These are phyloP conservation scores for Ilex aquifolium DNA, from an alignment of 257 asterid species.

Conservation along the genomic window DNA sequence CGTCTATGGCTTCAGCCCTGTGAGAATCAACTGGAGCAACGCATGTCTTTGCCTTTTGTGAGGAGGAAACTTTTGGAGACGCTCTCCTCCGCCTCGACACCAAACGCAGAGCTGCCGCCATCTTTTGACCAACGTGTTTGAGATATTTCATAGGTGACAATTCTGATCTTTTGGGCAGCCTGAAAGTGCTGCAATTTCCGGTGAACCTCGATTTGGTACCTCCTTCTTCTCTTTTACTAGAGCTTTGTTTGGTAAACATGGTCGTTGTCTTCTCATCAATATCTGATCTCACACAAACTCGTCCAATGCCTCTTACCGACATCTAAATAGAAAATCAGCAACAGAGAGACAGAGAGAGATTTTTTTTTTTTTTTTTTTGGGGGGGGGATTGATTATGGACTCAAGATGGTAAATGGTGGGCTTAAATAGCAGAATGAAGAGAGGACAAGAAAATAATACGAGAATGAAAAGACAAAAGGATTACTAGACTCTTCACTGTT, in stretches of 20 bases:
- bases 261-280: background rate
- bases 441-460: constrained; percentile 4
- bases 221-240: constrained; percentile 5
- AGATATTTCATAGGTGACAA: constrained; percentile 21
- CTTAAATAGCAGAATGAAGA: constrained; percentile 9
- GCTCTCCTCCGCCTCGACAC: constrained; percentile 12
- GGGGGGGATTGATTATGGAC: background rate
- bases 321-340: background rate
- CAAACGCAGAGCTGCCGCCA: constrained; percentile 15
- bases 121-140: constrained; percentile 22
- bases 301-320: constrained; percentile 14
- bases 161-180: constrained; percentile 19
- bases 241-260: constrained; percentile 10
- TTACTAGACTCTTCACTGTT: background rate
- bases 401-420: background rate
- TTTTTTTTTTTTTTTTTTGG: background rate
- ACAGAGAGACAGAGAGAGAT: background rate
- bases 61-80: constrained; percentile 29
- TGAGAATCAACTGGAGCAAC: constrained; percentile 32
- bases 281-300: constrained; percentile 9
- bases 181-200: constrained; percentile 20
- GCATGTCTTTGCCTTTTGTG: constrained; percentile 20
- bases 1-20: constrained; percentile 40
- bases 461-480: constrained; percentile 9
- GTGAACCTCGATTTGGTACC: constrained; percentile 10